These are phyloP conservation scores for Curvularia eragrostidis DNA, from an alignment of 2,329 filamentous ascomycete genomes.

Conservation along the genomic window DNA sequence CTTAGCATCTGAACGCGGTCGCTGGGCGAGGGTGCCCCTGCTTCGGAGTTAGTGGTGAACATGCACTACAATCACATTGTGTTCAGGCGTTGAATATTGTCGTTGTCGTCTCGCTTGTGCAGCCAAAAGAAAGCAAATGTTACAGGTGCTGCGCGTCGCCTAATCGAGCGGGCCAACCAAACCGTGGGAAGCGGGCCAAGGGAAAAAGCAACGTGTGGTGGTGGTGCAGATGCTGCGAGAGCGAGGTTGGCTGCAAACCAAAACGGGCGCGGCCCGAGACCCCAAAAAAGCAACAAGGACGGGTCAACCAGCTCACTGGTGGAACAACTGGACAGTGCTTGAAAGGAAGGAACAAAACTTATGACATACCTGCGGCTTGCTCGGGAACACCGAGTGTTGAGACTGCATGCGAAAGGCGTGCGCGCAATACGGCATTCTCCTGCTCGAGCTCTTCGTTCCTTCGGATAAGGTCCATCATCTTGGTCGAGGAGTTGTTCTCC, in stretches of 20 bases:
- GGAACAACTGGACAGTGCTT: slow-evolving; percentile 38
- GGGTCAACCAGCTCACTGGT: slow-evolving; percentile 16
- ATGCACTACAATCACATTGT: slow-evolving; percentile 29
- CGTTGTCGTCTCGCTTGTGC: slow-evolving; percentile 17
- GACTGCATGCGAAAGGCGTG: slow-evolving; percentile 56
- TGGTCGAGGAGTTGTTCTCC: slow-evolving; percentile 54
- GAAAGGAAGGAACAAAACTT: slow-evolving; percentile 20
- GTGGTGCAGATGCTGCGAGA: slow-evolving; percentile 26
- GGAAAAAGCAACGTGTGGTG: slow-evolving; percentile 19
- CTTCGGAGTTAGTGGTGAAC: slow-evolving; percentile 25
- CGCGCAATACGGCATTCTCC: slow-evolving; percentile 61
- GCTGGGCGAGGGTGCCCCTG: slow-evolving; percentile 48
- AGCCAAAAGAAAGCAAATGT: slow-evolving; percentile 20
- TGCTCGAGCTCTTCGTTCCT: slow-evolving; percentile 62
- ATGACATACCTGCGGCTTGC: slow-evolving; percentile 47
- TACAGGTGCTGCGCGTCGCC: slow-evolving; percentile 38
- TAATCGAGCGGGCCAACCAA: slow-evolving; percentile 25
- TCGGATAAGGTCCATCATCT: slow-evolving; percentile 59
- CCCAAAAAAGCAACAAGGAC: slow-evolving; percentile 39
- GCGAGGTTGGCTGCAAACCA: slow-evolving; percentile 25
- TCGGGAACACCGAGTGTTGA: slow-evolving; percentile 49
- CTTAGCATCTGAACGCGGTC: slow-evolving; percentile 50
- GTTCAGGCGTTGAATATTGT: slow-evolving; percentile 11
- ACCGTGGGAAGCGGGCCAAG: slow-evolving; percentile 17
- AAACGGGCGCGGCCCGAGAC: slow-evolving; percentile 35